Evolutionary conservation across 2,329 filamentous ascomycete genomes (phyloP).

Genomic region (Teratosphaeria viscida): DNA sequence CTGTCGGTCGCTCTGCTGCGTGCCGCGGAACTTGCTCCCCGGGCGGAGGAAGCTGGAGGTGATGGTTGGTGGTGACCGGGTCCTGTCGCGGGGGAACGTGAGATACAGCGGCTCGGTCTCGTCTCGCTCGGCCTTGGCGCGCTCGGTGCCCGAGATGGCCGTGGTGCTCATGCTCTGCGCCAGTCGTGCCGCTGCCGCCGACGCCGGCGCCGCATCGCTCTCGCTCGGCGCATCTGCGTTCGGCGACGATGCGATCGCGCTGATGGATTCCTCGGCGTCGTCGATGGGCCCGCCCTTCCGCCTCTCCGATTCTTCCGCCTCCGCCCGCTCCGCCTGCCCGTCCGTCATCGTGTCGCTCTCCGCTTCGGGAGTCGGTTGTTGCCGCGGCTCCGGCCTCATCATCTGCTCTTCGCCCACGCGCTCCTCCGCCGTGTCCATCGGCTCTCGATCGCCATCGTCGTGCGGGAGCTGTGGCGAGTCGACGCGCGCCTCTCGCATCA

Average conservation of each 20-base stretch:
- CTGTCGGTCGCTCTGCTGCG: slow-evolving; percentile 85
- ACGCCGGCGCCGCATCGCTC: slow-evolving; percentile 10
- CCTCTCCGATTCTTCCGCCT: slow-evolving; percentile 2
- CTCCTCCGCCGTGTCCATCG: slow-evolving; percentile 2
- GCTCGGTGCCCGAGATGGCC: slow-evolving; percentile 9
- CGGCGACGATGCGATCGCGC: slow-evolving; percentile 13
- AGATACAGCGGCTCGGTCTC: slow-evolving; percentile 16
- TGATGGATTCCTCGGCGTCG: slow-evolving; percentile 25
- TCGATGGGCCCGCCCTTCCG: slow-evolving; percentile 34
- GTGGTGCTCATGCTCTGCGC: slow-evolving; percentile 20
- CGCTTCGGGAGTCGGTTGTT: slow-evolving; percentile 5
- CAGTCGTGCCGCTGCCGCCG: slow-evolving; percentile 6
- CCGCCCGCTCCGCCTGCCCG: not conserved
- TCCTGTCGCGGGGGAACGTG: slow-evolving; percentile 12
- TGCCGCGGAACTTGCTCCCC: slow-evolving; percentile 80
- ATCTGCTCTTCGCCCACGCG: slow-evolving; percentile 8
- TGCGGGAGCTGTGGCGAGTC: slow-evolving; percentile 4
- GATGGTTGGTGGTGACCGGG: slow-evolving; percentile 46
- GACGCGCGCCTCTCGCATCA: slow-evolving; percentile 15
- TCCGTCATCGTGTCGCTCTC: slow-evolving; percentile 1
- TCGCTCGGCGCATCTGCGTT: slow-evolving; percentile 21
- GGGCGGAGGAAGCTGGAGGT: slow-evolving; percentile 78
- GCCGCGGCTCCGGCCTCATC: slow-evolving; percentile 14
- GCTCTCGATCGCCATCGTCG: slow-evolving; percentile 5
- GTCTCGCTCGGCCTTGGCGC: not conserved